phyloP scores from a whole-genome alignment of 768 basidiomycete species.

The Collybia sp. region DNA sequence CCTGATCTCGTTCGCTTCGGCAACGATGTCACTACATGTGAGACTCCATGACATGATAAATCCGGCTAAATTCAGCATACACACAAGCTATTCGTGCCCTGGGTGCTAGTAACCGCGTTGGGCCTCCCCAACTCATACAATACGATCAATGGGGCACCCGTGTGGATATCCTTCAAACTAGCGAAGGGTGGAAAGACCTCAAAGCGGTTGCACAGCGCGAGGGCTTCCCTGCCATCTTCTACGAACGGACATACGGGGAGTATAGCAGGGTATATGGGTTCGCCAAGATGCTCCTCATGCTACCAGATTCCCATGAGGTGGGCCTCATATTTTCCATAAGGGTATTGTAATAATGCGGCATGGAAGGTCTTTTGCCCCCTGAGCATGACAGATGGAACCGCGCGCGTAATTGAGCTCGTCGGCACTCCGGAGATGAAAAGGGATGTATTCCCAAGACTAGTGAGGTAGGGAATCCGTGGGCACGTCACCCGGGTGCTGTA shows the following conservation, averaged over 20 bases:
- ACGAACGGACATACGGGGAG: constrained; percentile 57
- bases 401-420: constrained; percentile 64
- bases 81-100: constrained; percentile 51
- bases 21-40: constrained; percentile 47
- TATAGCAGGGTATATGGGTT: constrained; percentile 63
- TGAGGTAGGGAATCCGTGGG: constrained; percentile 43
- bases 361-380: constrained; percentile 64
- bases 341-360: too few species aligned
- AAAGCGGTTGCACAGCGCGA: constrained; percentile 59
- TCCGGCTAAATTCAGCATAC: background rate
- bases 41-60: constrained; percentile 8
- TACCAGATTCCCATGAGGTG: constrained; percentile 62
- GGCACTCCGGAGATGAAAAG: constrained; percentile 58
- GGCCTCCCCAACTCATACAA: constrained; percentile 54
- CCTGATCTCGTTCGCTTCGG: constrained; percentile 60
- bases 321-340: constrained; percentile 13
- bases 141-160: constrained; percentile 74
- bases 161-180: constrained; percentile 62
- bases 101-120: constrained; percentile 33
- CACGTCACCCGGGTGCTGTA: background rate
- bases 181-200: constrained; percentile 68
- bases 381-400: constrained; percentile 77
- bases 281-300: constrained; percentile 57
- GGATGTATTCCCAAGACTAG: constrained; percentile 53
- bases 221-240: constrained; percentile 64